These are phyloP conservation scores for Penicillium olsonii DNA, from an alignment of 2,329 filamentous ascomycete species.

Conservation along the genomic window DNA sequence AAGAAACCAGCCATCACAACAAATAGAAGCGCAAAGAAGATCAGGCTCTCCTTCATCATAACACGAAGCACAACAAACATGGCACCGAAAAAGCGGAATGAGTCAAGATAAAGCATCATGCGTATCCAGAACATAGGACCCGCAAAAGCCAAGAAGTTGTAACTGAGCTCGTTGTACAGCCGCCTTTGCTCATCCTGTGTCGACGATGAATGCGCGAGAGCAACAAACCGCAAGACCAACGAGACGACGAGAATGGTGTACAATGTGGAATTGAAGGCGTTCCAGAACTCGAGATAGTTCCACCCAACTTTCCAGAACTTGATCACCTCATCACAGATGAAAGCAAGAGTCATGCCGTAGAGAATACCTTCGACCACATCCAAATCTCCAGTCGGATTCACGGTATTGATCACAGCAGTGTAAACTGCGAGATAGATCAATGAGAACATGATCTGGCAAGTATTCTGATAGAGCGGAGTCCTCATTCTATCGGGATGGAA, in stretches of 20 bases:
- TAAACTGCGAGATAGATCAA: conserved; percentile 81
- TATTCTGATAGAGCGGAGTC: conserved; percentile 88
- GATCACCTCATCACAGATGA: conserved; percentile 79
- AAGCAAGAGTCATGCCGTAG: conserved; percentile 89
- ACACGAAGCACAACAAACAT: conserved; percentile 97
- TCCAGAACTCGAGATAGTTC: conserved; percentile 94
- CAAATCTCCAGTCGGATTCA: conserved; percentile 80
- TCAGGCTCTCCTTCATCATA: conserved; percentile 91
- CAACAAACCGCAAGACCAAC: conserved; percentile 76
- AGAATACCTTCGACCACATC: conserved; percentile 81
- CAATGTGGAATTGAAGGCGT: conserved; percentile 83
- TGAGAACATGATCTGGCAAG: conserved; percentile 80
- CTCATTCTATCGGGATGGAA: conserved; percentile 94
- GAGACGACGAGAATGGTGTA: conserved; percentile 79
- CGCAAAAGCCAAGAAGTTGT: conserved; percentile 90
- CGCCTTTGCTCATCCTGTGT: conserved; percentile 53
- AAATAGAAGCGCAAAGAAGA: conserved; percentile 89
- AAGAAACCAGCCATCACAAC: conserved; percentile 80
- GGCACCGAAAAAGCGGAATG: conserved; percentile 91
- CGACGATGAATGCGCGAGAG: conserved; percentile 63
- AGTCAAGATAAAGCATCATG: conserved; percentile 88
- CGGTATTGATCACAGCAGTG: conserved; percentile 88
- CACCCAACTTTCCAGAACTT: conserved; percentile 95
- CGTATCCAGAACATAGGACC: conserved; percentile 98
- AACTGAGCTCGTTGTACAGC: conserved; percentile 76